A percentile compares a stretch with the other conserved stretches of the same genome.
Evolutionary conservation across 306 rosid species (phyloP).

Genomic region (Vigna radiata): DNA sequence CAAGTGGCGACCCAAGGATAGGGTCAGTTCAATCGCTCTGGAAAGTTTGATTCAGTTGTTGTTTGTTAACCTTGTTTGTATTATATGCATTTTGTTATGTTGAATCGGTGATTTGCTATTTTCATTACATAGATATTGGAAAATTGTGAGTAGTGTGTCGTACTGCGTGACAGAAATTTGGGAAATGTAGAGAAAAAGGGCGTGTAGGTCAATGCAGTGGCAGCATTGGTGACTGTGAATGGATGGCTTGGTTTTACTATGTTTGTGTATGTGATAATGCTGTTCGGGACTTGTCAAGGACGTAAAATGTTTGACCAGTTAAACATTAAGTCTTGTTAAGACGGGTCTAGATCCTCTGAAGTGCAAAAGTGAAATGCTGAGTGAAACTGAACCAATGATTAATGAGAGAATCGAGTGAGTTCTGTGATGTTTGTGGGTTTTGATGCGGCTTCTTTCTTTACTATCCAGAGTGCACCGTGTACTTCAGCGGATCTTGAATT

Average conservation of each 20-base stretch:
- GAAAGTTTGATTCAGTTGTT: not conserved
- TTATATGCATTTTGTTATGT: slow-evolving; percentile 19
- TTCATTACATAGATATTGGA: not conserved
- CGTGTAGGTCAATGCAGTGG: not conserved
- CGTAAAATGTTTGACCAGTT: slow-evolving; percentile 27
- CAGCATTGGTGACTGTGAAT: not conserved
- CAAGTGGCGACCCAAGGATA: slow-evolving; percentile 93
- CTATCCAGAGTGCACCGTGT: not conserved
- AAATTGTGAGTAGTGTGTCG: not conserved
- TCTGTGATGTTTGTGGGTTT: not conserved
- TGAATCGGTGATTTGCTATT: slow-evolving; percentile 4
- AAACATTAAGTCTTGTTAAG: slow-evolving; percentile 10
- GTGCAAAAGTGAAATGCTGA: not conserved
- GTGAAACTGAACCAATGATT: not conserved
- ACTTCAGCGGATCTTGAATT: slow-evolving; percentile 12
- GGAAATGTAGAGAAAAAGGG: not conserved
- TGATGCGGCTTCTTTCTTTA: not conserved
- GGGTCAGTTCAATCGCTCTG: slow-evolving; percentile 50
- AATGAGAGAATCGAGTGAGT: slow-evolving; percentile 5
- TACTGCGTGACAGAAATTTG: not conserved
- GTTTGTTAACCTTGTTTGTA: not conserved
- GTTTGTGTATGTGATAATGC: not conserved
- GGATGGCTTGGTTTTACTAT: not conserved
- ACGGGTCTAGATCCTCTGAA: slow-evolving; percentile 22
- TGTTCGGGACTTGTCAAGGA: slow-evolving; percentile 5